These are phyloP conservation scores for Mycena crocata DNA, from an alignment of 768 basidiomycete genomes.

Conservation along the genomic window DNA sequence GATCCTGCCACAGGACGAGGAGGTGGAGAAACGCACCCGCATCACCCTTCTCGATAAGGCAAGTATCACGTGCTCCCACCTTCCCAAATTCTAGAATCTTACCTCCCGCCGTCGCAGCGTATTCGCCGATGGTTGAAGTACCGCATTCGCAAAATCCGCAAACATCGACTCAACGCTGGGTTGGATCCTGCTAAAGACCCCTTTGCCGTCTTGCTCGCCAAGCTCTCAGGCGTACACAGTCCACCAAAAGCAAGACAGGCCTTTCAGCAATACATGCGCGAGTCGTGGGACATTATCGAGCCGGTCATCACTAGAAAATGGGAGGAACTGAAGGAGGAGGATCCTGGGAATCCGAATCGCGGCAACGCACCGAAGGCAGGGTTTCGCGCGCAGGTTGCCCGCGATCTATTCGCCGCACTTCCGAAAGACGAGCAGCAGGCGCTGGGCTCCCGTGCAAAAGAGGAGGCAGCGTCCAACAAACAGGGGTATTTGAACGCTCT, in stretches of 20 bases:
- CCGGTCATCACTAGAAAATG: not conserved
- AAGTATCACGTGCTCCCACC: not conserved
- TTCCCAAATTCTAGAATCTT: not conserved
- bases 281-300: not conserved
- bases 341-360: not conserved
- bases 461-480: not conserved
- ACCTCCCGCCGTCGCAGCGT: not conserved
- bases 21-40: not conserved
- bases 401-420: not conserved
- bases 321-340: not conserved
- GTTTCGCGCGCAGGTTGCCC: slow-evolving; percentile 3
- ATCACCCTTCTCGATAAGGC: not conserved
- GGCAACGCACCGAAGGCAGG: not conserved
- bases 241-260: not conserved
- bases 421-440: not conserved
- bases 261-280: slow-evolving; percentile 2
- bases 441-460: not conserved
- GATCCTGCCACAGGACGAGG: not conserved
- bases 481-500: not conserved
- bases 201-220: not conserved
- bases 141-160: not conserved
- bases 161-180: not conserved
- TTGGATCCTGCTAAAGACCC: not conserved
- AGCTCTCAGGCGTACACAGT: not conserved
- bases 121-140: not conserved